Percentiles rank a stretch among this genome's conserved stretches.
These are phyloP conservation scores for Blastobotrys indianensis DNA, from an alignment of 1,139 yeast genomes.

Conservation along the genomic window DNA sequence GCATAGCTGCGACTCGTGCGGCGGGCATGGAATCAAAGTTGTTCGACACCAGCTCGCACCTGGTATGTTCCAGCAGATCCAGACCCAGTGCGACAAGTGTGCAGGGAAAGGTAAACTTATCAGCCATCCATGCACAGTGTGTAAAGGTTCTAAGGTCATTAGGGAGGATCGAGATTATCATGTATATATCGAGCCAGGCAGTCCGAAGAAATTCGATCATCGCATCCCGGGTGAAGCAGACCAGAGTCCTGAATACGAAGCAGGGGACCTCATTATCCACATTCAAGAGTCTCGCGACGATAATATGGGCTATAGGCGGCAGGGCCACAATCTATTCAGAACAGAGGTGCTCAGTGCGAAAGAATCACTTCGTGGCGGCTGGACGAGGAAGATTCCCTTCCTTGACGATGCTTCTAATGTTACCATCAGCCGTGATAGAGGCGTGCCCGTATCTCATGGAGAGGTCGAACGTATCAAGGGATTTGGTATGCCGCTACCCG, in stretches of 20 bases:
- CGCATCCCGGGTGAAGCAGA: constrained; percentile 75
- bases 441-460: constrained; percentile 53
- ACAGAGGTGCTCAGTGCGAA: constrained; percentile 67
- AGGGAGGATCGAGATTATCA: constrained; percentile 53
- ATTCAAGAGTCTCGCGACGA: constrained; percentile 40
- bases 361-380: constrained; percentile 74
- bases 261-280: constrained; percentile 70
- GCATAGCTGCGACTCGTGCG: constrained; percentile 60
- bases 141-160: constrained; percentile 65
- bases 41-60: constrained; percentile 77
- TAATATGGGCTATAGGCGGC: constrained; percentile 76
- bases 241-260: constrained; percentile 68
- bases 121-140: constrained; percentile 55
- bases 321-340: constrained; percentile 67
- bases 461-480: constrained; percentile 65
- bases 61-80: constrained; percentile 83
- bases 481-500: constrained; percentile 75
- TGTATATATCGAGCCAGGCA: constrained; percentile 65
- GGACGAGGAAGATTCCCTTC: constrained; percentile 63
- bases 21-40: constrained; percentile 67
- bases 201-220: constrained; percentile 53
- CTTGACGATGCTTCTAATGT: constrained; percentile 53
- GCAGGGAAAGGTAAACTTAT: constrained; percentile 69
- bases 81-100: constrained; percentile 73
- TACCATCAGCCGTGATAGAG: constrained; percentile 44